These are phyloP conservation scores for Veloboletus limbatus DNA, from an alignment of 1,284 basidiomycete species.

Conservation along the genomic window DNA sequence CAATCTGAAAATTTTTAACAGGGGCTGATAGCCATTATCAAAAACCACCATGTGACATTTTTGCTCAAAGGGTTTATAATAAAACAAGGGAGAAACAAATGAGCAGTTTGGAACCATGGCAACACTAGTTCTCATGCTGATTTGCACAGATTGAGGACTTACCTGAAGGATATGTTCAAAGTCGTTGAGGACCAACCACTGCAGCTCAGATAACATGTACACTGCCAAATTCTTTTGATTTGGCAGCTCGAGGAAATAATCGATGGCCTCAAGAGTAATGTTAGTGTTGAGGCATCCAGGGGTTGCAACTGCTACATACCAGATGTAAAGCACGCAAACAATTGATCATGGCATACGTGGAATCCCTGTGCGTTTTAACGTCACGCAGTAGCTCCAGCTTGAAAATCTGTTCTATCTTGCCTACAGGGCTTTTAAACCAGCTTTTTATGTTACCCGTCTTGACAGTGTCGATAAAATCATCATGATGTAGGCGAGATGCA, in stretches of 20 bases:
- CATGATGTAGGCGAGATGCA: background rate
- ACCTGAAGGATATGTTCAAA: background rate
- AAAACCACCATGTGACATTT: no score
- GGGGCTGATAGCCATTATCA: no score
- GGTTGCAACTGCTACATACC: no score
- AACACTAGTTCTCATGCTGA: no score
- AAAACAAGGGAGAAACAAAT: no score
- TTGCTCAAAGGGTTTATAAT: no score
- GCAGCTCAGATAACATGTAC: background rate
- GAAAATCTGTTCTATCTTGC: background rate
- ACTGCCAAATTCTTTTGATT: background rate
- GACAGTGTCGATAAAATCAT: background rate
- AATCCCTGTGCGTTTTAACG: no score
- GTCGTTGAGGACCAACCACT: background rate
- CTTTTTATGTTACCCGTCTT: background rate
- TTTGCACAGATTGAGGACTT: no score
- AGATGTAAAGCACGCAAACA: background rate
- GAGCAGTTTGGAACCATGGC: no score
- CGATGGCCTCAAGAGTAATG: background rate
- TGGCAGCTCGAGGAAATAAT: background rate
- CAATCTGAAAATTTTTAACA: no score
- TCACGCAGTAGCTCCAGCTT: background rate
- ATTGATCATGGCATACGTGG: background rate
- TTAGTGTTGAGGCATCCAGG: no score
- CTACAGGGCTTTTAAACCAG: background rate